Evolutionary conservation across 768 basidiomycete species (phyloP), one percentile per base, ranked within the genome.

Genomic region (Rossbeevera mucosa): DNA sequence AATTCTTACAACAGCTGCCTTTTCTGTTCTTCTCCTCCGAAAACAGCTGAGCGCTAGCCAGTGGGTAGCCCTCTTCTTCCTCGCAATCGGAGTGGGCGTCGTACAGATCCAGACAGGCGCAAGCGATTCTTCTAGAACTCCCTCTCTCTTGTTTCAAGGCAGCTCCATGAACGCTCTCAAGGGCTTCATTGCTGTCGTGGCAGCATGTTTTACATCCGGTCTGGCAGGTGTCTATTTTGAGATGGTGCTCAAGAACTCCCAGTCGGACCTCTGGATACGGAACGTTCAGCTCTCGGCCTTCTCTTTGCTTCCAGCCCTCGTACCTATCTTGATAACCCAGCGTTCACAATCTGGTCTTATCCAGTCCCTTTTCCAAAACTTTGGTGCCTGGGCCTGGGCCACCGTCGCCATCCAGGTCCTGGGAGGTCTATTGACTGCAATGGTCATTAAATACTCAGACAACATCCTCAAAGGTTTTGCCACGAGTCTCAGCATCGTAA

Each of bases 151-250:
- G 8, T 69, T 69, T 53, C 61, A 71, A 41, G 63, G 67, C 5
- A 78, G 82, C 58, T 74, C 79, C 30, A 94, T 96, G 91, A 80
- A 85, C 56, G 82, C 86, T 8, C 66, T 87, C 54, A 91, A 83
- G 56, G 95, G 95, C 0, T 94, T 98, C 71, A 64, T 88, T 44
- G 95, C 95, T 1, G 94, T 98, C 47, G 78, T 82, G 7, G 82
- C 86, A 13, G 94, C 95, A 0, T 98, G 95, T 74, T 83, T 95
- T 66, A 96, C 94, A 0, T 95, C 93, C 0, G 95, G 95, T 22
- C 82, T 98, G 42, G 94, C 94, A 0, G 94, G 94, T 6, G 94
- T 97, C 24, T 98, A 98, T 73, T 98, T 98, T 60, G 95, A 98
- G 73, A 94, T 95, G 88, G 93, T 94, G 30, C 76, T 94, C 58